These are phyloP conservation scores for Clavulina sp. DNA, from an alignment of 768 basidiomycete species.

Conservation along the genomic window DNA sequence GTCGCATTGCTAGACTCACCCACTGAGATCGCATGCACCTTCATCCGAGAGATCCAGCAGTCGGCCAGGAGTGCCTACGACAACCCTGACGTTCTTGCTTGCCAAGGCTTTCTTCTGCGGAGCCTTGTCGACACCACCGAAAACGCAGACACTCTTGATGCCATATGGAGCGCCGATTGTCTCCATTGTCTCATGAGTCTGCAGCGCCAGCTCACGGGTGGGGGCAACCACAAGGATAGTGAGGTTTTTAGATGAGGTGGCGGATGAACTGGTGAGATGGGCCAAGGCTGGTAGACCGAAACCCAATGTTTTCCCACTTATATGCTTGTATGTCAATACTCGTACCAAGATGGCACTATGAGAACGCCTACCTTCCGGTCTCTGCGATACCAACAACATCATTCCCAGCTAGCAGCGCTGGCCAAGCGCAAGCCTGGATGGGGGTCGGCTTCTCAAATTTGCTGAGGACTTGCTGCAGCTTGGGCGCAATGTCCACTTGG, in stretches of 20 bases:
- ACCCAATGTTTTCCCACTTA: constrained; percentile 85
- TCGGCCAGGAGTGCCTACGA: constrained; percentile 91
- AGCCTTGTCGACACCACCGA: constrained; percentile 87
- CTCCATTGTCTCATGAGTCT: constrained; percentile 74
- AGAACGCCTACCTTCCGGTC: constrained; percentile 53
- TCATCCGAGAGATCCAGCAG: constrained; percentile 84
- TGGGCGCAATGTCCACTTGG: constrained; percentile 46
- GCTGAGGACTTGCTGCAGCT: constrained; percentile 43
- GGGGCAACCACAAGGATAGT: constrained; percentile 71
- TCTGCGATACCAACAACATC: constrained; percentile 95
- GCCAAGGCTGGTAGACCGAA: constrained; percentile 86
- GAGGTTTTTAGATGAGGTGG: constrained; percentile 15
- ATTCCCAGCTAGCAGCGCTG: constrained; percentile 58
- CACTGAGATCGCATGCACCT: constrained; percentile 64
- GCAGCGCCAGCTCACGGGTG: constrained; percentile 89
- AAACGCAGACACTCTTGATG: constrained; percentile 72
- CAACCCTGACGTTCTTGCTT: constrained; percentile 29
- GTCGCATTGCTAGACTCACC: constrained; percentile 26
- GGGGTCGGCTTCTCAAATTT: constrained; percentile 81
- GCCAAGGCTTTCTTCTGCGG: constrained; percentile 44
- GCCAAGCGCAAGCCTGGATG: constrained; percentile 93
- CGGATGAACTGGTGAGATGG: constrained; percentile 31
- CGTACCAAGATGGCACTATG: neutral
- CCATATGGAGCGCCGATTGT: constrained; percentile 56
- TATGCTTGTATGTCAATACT: neutral